Evolutionary conservation across 768 basidiomycete genomes (phyloP).

Genomic region (Suillus fuscotomentosus): DNA sequence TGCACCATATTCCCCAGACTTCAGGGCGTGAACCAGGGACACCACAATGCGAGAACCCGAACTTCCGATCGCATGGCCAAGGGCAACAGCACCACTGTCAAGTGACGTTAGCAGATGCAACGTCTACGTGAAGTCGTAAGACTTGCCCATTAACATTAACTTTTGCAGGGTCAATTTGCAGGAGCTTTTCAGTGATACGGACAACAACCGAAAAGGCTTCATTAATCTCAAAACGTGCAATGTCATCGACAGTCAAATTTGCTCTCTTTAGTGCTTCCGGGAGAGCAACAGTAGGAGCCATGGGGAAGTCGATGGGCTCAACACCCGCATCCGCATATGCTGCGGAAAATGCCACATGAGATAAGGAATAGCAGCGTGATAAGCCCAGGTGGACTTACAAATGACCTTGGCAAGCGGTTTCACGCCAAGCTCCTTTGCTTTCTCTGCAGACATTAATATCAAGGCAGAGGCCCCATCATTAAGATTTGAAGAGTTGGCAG

Average conservation of each 20-base stretch:
- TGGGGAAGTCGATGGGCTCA: slow-evolving; percentile 96
- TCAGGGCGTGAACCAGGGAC: slow-evolving; percentile 86
- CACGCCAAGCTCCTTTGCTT: slow-evolving; percentile 86
- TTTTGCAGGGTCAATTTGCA: slow-evolving; percentile 81
- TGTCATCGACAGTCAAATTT: slow-evolving; percentile 77
- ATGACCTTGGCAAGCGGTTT: slow-evolving; percentile 93
- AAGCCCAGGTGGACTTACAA: slow-evolving; percentile 53
- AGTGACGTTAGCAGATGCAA: slow-evolving; percentile 21
- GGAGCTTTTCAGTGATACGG: slow-evolving; percentile 84
- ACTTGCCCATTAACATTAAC: slow-evolving; percentile 86
- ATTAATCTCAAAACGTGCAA: slow-evolving; percentile 93
- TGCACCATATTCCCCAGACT: slow-evolving; percentile 90
- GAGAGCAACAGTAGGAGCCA: slow-evolving; percentile 89
- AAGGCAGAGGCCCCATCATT: slow-evolving; percentile 97
- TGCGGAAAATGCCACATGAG: slow-evolving; percentile 26
- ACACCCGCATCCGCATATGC: slow-evolving; percentile 97
- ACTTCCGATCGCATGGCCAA: slow-evolving; percentile 95
- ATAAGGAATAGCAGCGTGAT: background rate
- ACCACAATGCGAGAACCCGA: slow-evolving; percentile 95
- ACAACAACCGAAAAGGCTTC: slow-evolving; percentile 97
- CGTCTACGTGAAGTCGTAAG: slow-evolving; percentile 7
- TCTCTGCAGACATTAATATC: slow-evolving; percentile 91
- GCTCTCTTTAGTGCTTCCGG: slow-evolving; percentile 88
- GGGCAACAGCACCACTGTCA: slow-evolving; percentile 88
- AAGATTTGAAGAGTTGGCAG: slow-evolving; percentile 93